Conservation (phyloP, 192 early-diverging fungal species). For the Coemansia sp. region DNA sequence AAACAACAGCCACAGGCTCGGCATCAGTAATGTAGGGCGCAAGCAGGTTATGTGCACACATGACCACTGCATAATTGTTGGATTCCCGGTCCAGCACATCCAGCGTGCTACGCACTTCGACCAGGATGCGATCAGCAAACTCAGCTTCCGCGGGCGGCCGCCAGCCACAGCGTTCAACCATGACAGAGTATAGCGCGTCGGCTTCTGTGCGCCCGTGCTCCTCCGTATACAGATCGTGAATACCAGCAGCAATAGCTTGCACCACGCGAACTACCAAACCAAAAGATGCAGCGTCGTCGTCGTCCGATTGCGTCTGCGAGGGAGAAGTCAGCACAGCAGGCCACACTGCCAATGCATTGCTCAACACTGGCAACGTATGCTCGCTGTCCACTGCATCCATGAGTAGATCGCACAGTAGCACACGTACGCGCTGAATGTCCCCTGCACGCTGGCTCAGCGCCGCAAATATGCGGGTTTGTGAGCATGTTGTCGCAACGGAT, state of each 20-base stretch:
- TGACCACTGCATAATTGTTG: constrained; percentile 29
- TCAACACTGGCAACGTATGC: constrained; percentile 37
- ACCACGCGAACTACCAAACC: constrained; percentile 37
- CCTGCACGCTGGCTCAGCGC: constrained; percentile 26
- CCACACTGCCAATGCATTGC: constrained; percentile 35
- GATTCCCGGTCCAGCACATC: constrained; percentile 10
- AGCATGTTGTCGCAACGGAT: constrained; percentile 22
- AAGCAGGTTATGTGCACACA: constrained; percentile 39
- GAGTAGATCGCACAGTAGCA: constrained; percentile 41
- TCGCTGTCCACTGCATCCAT: constrained; percentile 48
- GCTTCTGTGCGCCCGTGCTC: constrained; percentile 34
- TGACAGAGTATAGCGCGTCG: constrained; percentile 38
- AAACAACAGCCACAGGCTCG: no score
- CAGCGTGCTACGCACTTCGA: constrained; percentile 24
- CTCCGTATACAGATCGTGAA: constrained; percentile 45
- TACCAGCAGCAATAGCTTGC: constrained; percentile 41
- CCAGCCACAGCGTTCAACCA: constrained; percentile 43
- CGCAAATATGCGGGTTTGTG: constrained; percentile 38
- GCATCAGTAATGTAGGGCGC: constrained; percentile 21
- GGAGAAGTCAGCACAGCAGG: constrained; percentile 29
- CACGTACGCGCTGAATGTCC: constrained; percentile 37
- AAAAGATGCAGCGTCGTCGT: constrained; percentile 4
- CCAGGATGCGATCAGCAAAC: constrained; percentile 42
- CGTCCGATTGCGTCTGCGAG: not conserved
- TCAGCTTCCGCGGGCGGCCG: constrained; percentile 39